A percentile compares a stretch with the other conserved stretches of the same genome.
Evolutionary conservation across 192 early-diverging fungal species (phyloP).

Genomic region (Umbelopsis vinacea): DNA sequence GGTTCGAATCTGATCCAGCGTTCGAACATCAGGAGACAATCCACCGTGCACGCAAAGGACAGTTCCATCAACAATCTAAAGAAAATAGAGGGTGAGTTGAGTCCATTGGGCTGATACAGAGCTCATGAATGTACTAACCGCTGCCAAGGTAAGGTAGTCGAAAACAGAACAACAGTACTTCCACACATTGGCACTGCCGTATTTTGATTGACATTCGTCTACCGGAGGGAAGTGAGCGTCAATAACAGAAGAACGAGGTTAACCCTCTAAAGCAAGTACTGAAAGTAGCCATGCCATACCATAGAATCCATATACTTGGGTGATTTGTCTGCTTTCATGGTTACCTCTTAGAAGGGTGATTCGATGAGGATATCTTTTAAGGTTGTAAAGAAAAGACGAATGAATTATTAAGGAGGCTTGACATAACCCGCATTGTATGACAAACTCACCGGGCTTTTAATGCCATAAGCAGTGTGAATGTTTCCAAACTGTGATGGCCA

Average conservation of each 20-base stretch:
- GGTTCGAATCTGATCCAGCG: constrained; percentile 92
- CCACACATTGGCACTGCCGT: constrained; percentile 95
- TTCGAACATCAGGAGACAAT: constrained; percentile 90
- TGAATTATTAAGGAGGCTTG: neutral
- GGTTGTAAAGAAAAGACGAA: neutral
- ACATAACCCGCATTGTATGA: neutral
- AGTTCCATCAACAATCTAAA: constrained; percentile 90
- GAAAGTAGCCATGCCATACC: constrained; percentile 49
- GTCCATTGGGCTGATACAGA: neutral
- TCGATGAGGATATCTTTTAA: constrained; percentile 88
- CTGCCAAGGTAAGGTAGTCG: constrained; percentile 89
- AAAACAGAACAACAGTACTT: constrained; percentile 95
- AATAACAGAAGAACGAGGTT: neutral
- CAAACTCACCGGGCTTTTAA: constrained; percentile 83
- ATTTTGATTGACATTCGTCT: constrained; percentile 95
- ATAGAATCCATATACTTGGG: constrained; percentile 96
- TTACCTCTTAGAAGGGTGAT: constrained; percentile 95
- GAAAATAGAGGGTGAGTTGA: neutral
- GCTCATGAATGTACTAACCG: constrained; percentile 58
- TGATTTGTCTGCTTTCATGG: constrained; percentile 97
- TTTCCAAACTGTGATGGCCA: constrained; percentile 96
- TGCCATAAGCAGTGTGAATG: constrained; percentile 90
- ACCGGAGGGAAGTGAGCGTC: neutral
- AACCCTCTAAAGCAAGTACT: neutral
- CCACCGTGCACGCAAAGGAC: constrained; percentile 94